These are phyloP conservation scores for Coemansia sp. DNA, from an alignment of 192 early-diverging fungal genomes.

Conservation along the genomic window DNA sequence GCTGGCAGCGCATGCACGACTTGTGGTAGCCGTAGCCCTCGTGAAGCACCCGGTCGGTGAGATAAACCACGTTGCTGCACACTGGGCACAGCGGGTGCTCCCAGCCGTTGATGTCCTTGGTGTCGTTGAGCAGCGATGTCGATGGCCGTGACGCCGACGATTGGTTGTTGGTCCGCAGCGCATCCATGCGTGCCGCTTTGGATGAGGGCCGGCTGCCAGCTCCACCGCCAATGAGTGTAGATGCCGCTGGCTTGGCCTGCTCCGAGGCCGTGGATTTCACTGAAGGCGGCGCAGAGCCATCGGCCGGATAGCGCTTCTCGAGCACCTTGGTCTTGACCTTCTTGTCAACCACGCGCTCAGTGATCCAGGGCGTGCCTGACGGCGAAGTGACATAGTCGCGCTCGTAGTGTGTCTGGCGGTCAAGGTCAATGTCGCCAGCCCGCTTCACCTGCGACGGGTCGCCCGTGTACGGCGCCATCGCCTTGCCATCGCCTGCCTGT, in stretches of 20 bases:
- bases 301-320: slow-evolving; percentile 52
- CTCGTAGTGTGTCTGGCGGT: slow-evolving; percentile 53
- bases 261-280: slow-evolving; percentile 4
- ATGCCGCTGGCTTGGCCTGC: not conserved
- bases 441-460: slow-evolving; percentile 43
- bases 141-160: slow-evolving; percentile 48
- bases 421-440: slow-evolving; percentile 40
- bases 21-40: slow-evolving; percentile 57
- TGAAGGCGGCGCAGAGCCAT: slow-evolving; percentile 14
- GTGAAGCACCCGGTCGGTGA: slow-evolving; percentile 49
- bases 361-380: slow-evolving; percentile 49
- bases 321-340: slow-evolving; percentile 53
- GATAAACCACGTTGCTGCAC: slow-evolving; percentile 46
- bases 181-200: slow-evolving; percentile 14
- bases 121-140: slow-evolving; percentile 49
- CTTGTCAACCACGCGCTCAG: slow-evolving; percentile 52
- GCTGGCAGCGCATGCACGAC: slow-evolving; percentile 53
- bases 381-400: slow-evolving; percentile 51
- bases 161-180: slow-evolving; percentile 12
- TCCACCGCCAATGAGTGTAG: slow-evolving; percentile 45
- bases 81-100: slow-evolving; percentile 53
- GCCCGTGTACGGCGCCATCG: slow-evolving; percentile 9
- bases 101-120: slow-evolving; percentile 49
- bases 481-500: slow-evolving; percentile 6
- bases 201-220: slow-evolving; percentile 3